These are phyloP conservation scores for Beauveria brongniartii DNA, from an alignment of 2,329 filamentous ascomycete species.

Conservation along the genomic window DNA sequence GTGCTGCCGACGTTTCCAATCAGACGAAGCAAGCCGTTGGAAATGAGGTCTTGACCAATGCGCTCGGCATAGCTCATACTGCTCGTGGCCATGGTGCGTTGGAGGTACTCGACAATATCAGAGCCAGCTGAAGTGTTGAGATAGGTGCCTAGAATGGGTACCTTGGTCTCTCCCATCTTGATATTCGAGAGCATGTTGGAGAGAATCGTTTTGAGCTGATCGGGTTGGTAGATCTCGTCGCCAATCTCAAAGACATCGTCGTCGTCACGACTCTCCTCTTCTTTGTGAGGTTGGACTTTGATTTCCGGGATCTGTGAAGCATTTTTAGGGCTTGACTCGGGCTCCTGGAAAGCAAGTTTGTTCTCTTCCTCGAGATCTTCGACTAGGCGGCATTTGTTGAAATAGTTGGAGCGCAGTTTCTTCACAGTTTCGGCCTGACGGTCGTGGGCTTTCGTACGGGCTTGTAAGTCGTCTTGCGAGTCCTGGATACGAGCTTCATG, in stretches of 20 bases:
- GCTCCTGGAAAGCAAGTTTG: slow-evolving; percentile 92
- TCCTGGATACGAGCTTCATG: slow-evolving; percentile 87
- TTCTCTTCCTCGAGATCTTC: slow-evolving; percentile 98
- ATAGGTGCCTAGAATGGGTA: slow-evolving; percentile 91
- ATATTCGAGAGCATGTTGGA: slow-evolving; percentile 79
- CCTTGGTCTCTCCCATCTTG: slow-evolving; percentile 83
- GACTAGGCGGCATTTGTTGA: slow-evolving; percentile 95
- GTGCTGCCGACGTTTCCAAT: slow-evolving; percentile 91
- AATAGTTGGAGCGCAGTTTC: slow-evolving; percentile 92
- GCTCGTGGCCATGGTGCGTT: slow-evolving; percentile 74
- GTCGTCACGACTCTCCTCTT: slow-evolving; percentile 60
- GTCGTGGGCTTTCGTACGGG: slow-evolving; percentile 85
- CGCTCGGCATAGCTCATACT: slow-evolving; percentile 87
- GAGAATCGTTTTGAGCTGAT: slow-evolving; percentile 86
- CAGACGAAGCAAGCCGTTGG: slow-evolving; percentile 77
- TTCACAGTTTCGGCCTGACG: slow-evolving; percentile 83
- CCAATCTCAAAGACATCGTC: slow-evolving; percentile 82
- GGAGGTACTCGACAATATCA: slow-evolving; percentile 93
- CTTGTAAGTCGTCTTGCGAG: slow-evolving; percentile 89
- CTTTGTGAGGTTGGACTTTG: slow-evolving; percentile 67
- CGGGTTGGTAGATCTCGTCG: slow-evolving; percentile 74
- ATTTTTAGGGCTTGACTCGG: slow-evolving; percentile 58
- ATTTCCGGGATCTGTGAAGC: slow-evolving; percentile 66
- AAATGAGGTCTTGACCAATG: slow-evolving; percentile 87
- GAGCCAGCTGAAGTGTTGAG: slow-evolving; percentile 85